A percentile compares a stretch with the other conserved stretches of the same genome.
Conservation (phyloP, 495 filamentous ascomycete species). For the Ramalina intermedia region DNA sequence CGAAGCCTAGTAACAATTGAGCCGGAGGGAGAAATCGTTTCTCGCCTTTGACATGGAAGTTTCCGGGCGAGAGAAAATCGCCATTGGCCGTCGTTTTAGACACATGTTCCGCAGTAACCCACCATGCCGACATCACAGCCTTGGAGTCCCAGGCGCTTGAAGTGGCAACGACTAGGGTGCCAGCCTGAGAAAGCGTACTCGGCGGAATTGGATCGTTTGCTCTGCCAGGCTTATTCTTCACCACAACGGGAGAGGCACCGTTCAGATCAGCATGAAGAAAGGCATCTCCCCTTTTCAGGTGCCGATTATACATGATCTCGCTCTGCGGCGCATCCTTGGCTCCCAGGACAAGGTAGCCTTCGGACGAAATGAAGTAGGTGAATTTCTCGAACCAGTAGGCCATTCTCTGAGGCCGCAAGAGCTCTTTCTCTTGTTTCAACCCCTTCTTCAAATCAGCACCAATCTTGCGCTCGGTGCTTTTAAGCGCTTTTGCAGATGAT, state of each 20-base stretch:
- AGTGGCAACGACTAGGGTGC: conserved; percentile 64
- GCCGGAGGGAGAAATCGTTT: conserved; percentile 87
- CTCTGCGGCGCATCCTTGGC: conserved; percentile 83
- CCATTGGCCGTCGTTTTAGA: conserved; percentile 65
- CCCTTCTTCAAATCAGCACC: conserved; percentile 68
- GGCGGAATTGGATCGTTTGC: conserved; percentile 79
- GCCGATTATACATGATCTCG: conserved; percentile 73
- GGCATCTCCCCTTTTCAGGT: conserved; percentile 76
- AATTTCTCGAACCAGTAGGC: conserved; percentile 96
- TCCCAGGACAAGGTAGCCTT: conserved; percentile 80
- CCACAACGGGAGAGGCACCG: conserved; percentile 66
- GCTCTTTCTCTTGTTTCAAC: conserved; percentile 81
- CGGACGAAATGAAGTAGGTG: conserved; percentile 83
- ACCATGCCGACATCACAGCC: conserved; percentile 87
- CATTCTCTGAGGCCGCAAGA: conserved; percentile 67
- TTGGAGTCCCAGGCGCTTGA: conserved; percentile 92
- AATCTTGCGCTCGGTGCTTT: conserved; percentile 81
- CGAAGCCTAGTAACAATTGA: conserved; percentile 76
- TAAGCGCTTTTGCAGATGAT: conserved; percentile 72
- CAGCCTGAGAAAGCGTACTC: conserved; percentile 81
- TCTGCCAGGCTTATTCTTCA: conserved; percentile 66
- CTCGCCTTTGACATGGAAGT: conserved; percentile 66
- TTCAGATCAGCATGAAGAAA: conserved; percentile 85
- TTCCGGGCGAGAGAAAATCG: conserved; percentile 63
- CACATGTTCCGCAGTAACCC: conserved; percentile 78